Conservation (phyloP, 1,284 basidiomycete species). For the Calocybe gambosa region DNA sequence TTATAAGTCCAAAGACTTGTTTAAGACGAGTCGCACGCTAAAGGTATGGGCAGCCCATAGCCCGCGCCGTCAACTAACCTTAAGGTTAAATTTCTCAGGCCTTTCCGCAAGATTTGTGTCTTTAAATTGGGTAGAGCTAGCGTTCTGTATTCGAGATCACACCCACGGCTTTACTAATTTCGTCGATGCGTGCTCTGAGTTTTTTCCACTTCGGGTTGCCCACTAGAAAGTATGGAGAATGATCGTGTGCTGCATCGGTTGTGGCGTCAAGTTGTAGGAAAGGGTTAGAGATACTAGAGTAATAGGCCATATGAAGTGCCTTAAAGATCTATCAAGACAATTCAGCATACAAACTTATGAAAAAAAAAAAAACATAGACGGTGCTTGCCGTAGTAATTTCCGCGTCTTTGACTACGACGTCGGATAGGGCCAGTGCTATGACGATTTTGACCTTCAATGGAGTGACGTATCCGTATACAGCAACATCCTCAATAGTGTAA, state of each 20-base stretch:
- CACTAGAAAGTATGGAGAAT: constrained; percentile 47
- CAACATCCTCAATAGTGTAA: constrained; percentile 77
- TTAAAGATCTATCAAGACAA: constrained; percentile 59
- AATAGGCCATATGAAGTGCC: constrained; percentile 77
- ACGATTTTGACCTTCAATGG: constrained; percentile 78
- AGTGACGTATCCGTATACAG: constrained; percentile 79
- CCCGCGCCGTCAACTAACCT: constrained; percentile 16
- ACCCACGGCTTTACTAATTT: constrained; percentile 55
- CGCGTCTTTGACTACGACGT: constrained; percentile 68
- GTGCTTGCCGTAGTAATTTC: constrained; percentile 57
- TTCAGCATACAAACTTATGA: background rate
- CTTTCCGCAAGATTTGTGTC: background rate
- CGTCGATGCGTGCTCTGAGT: constrained; percentile 64
- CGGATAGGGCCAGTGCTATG: constrained; percentile 67
- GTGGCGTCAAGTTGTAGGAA: constrained; percentile 59
- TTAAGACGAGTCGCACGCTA: constrained; percentile 17
- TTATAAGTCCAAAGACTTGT: constrained; percentile 28
- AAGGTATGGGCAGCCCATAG: constrained; percentile 13
- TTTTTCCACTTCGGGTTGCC: constrained; percentile 64
- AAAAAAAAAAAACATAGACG: constrained; percentile 16
- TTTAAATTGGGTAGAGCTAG: constrained; percentile 14
- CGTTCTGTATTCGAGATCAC: constrained; percentile 23
- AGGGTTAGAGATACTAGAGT: constrained; percentile 70
- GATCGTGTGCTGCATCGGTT: constrained; percentile 43
- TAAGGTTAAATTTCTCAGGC: background rate